These are phyloP conservation scores for Myxozyma neglecta DNA, from an alignment of 805 yeast genomes.

Conservation along the genomic window DNA sequence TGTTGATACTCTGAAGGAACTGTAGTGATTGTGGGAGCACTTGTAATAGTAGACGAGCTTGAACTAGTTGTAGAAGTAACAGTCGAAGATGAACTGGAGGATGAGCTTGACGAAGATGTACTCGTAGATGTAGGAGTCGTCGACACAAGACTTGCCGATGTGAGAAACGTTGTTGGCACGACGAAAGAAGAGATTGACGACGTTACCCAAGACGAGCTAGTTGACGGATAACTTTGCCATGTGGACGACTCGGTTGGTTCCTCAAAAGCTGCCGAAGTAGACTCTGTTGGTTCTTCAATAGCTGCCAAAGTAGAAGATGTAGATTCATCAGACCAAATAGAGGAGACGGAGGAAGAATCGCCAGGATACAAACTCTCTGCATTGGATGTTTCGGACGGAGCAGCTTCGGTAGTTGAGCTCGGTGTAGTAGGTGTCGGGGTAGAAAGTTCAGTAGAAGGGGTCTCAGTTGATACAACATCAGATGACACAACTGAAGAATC, in stretches of 20 bases:
- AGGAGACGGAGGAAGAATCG: too few relatives aligned
- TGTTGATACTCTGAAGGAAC: conserved; percentile 1
- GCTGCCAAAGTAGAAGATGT: neutral
- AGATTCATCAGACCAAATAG: too few relatives aligned
- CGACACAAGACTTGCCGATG: neutral
- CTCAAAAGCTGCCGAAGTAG: neutral
- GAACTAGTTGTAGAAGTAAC: neutral
- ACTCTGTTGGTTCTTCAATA: too few relatives aligned
- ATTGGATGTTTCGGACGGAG: neutral
- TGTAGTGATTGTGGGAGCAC: conserved; percentile 17
- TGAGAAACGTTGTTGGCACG: too few relatives aligned
- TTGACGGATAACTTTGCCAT: too few relatives aligned
- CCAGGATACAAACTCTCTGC: too few relatives aligned
- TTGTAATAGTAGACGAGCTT: conserved; percentile 22
- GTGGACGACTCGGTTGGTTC: too few relatives aligned
- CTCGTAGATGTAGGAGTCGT: conserved; percentile 14
- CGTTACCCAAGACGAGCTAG: too few relatives aligned
- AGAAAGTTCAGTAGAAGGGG: neutral
- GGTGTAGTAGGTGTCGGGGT: neutral
- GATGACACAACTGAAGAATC: neutral
- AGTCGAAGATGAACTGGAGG: conserved; percentile 30
- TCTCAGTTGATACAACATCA: neutral
- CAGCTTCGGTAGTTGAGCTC: neutral
- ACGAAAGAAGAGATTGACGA: too few relatives aligned
- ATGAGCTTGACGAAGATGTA: conserved; percentile 22